These are phyloP conservation scores for Cryptosporidium tyzzeri DNA, from an alignment of 169 alveolate genomes.

Conservation along the genomic window DNA sequence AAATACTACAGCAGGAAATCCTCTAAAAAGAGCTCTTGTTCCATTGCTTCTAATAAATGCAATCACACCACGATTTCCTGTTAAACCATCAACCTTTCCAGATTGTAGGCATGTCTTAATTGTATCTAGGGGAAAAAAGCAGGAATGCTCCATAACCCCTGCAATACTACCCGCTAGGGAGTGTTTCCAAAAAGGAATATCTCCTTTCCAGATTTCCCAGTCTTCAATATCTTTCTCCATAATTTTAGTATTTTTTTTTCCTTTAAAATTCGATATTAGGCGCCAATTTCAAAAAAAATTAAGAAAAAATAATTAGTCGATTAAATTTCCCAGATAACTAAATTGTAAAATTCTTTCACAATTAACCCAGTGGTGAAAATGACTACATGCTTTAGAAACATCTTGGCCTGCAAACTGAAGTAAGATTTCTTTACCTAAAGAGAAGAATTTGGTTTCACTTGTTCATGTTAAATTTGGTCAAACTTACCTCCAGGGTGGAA, in stretches of 20 bases:
- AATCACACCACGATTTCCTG: constrained; percentile 50
- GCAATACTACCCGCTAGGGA: constrained; percentile 97
- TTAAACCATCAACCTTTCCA: constrained; percentile 22
- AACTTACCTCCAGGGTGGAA: constrained; percentile 75
- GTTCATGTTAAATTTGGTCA: not conserved
- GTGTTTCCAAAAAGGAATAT: constrained; percentile 91
- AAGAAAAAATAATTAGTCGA: not conserved
- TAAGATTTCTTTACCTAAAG: constrained; percentile 52
- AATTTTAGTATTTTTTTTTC: not conserved
- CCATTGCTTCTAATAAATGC: constrained; percentile 82
- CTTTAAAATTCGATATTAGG: not conserved
- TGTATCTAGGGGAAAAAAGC: constrained; percentile 96
- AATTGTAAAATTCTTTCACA: constrained; percentile 66
- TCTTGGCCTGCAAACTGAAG: constrained; percentile 71
- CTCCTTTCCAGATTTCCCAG: constrained; percentile 86
- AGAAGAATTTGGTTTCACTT: not conserved
- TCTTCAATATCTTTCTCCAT: constrained; percentile 62
- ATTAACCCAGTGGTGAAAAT: constrained; percentile 74
- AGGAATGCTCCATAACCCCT: constrained; percentile 97
- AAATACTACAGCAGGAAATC: constrained; percentile 92
- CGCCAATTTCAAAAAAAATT: not conserved
- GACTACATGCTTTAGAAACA: constrained; percentile 46
- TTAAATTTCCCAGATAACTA: constrained; percentile 36
- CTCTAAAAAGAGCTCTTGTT: constrained; percentile 86
- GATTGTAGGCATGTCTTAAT: constrained; percentile 89